Evolutionary conservation across 192 early-diverging fungal genomes (phyloP).

Genomic region (Chytriomyces confervae): DNA sequence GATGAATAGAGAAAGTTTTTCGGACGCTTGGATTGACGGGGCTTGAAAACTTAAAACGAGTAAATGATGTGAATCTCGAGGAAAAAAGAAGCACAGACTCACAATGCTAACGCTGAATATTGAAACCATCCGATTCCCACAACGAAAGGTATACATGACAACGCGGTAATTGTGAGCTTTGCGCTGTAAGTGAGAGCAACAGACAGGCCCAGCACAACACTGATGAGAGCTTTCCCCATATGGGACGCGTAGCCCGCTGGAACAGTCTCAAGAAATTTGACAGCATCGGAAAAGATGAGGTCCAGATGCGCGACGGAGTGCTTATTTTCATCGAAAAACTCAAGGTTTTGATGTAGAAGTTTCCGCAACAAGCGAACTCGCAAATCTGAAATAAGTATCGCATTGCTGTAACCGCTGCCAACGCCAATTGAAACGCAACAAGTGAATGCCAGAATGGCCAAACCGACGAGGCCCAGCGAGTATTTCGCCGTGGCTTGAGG

Average conservation of each 20-base stretch:
- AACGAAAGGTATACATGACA: not conserved
- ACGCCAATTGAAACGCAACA: constrained; percentile 1
- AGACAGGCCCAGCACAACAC: not conserved
- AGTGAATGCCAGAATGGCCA: not conserved
- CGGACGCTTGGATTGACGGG: not conserved
- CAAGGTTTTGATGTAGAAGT: constrained; percentile 17
- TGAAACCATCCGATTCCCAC: not conserved
- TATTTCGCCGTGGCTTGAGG: constrained; percentile 4
- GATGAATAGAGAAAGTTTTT: not conserved
- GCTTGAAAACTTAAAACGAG: constrained; percentile 1
- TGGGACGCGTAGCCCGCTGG: not conserved
- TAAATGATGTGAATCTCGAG: not conserved
- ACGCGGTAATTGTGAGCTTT: not conserved
- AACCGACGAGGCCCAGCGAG: constrained; percentile 1
- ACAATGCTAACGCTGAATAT: not conserved
- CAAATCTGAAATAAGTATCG: not conserved
- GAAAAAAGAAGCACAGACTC: not conserved
- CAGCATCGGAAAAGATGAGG: not conserved
- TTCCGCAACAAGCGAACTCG: not conserved
- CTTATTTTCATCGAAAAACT: constrained; percentile 9
- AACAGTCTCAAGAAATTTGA: constrained; percentile 9
- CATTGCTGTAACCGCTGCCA: not conserved
- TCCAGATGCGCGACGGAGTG: not conserved
- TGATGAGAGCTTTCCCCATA: constrained; percentile 1
- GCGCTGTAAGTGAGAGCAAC: constrained; percentile 2